Base-by-base conservation (phyloP, 2,329 filamentous ascomycete species). In the Zasmidium cellare region DNA sequence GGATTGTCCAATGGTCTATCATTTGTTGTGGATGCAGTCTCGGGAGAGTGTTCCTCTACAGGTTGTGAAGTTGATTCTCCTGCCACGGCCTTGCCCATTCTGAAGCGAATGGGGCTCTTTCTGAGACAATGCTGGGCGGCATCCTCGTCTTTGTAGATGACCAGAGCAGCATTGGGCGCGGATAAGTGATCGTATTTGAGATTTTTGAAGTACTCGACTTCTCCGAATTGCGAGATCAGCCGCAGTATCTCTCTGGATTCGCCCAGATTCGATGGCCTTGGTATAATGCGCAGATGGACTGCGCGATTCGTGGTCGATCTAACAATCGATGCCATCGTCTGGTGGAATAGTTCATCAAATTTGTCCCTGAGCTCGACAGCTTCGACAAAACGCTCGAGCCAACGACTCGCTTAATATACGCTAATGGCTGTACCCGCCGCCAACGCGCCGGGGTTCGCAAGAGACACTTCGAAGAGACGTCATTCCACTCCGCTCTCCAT, bases 221-320 rank as follows among this genome's bases (percentile, higher is more conserved):
- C 77, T 41, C 80, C 80, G 61, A 79, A 82, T 53, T 74, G 72
- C 60, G 79, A 76, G 54, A 82, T 67, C 53, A 82, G 68, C 38
- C 76, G 74, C 45, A 80, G 68, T 44, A 83, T 75, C 63, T 80
- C 76, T 47, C 79, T 75, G 55, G 77, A 80, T 56, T 82, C 79
- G n/a, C 73, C 74, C 23, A 82, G 65, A 61, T 76, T 77, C 22
- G 76, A 70, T 0, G 78, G 78, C 1, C 78, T 76, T 3, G 80
- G 80, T 18, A 74, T 68, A 54, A 82, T 77, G 55, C 74, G 73
- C 55, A 82, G 57, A 60, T 81, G 78, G 7, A 82, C 71, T 9
- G 76, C 77, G 50, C 78, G 75, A 49, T 67, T 66, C n/a, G 74
- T 66, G 24, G 76, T 75, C 6, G 71, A 62, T 12, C 72, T 66